Conservation (phyloP, 148 eudicot species). For the Selenicereus undatus region DNA sequence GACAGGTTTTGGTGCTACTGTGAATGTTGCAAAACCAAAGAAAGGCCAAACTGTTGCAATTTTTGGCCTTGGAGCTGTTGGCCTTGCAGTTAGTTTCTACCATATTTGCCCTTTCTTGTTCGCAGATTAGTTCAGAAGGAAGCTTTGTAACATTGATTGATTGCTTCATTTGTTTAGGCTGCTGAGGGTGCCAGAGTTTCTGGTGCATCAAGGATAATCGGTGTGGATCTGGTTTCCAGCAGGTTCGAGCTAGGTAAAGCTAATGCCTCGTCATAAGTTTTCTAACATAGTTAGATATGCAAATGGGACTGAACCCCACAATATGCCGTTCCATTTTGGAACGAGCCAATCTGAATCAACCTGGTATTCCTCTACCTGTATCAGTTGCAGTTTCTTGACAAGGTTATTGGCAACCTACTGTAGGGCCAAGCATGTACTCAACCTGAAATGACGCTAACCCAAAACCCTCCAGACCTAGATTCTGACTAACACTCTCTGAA, state of each 20-base stretch:
- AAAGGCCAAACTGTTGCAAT: slow-evolving; percentile 71
- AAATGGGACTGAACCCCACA: too few relatives aligned
- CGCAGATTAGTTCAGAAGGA: not conserved
- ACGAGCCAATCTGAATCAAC: too few relatives aligned
- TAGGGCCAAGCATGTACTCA: too few relatives aligned
- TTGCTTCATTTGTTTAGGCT: slow-evolving; percentile 31
- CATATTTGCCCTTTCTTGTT: not conserved
- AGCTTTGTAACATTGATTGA: not conserved
- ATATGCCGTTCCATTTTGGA: not conserved
- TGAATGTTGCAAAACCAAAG: slow-evolving; percentile 78
- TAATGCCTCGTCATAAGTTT: not conserved
- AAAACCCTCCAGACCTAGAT: too few relatives aligned
- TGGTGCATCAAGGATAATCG: slow-evolving; percentile 60
- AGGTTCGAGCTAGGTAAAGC: slow-evolving; percentile 33
- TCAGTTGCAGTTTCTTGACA: too few relatives aligned
- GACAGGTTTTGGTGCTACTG: slow-evolving; percentile 65
- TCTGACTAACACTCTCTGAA: not conserved
- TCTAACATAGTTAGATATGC: too few relatives aligned
- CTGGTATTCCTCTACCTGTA: too few relatives aligned
- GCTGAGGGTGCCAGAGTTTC: slow-evolving; percentile 57
- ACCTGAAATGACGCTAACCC: too few relatives aligned
- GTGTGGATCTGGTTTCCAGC: slow-evolving; percentile 40
- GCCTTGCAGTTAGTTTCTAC: slow-evolving; percentile 55
- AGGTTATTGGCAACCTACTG: not conserved
- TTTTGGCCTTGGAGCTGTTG: slow-evolving; percentile 81